Evolutionary conservation across 2,329 filamentous ascomycete genomes (phyloP).

Genomic region (Sclerotinia subarctica): DNA sequence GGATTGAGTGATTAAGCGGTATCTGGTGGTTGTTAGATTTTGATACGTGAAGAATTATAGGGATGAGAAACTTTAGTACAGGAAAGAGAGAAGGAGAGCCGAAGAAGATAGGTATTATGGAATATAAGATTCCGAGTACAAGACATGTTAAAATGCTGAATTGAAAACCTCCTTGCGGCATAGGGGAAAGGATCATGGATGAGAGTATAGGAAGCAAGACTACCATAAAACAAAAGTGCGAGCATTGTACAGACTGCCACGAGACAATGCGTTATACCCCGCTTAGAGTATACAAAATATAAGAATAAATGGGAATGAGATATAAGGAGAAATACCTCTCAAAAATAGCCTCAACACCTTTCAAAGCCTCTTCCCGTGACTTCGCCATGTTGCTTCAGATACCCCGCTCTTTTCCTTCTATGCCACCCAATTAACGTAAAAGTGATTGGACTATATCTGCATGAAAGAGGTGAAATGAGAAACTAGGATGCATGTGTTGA

Average conservation of each 20-base stretch:
- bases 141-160: background rate
- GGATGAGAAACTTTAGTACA: background rate
- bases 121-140: background rate
- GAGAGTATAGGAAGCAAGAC: no score
- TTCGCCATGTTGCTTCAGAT: constrained; percentile 18
- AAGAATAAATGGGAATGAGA: background rate
- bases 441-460: no score
- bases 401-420: background rate
- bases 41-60: background rate
- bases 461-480: background rate
- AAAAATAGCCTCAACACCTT: constrained; percentile 34
- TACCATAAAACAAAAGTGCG: background rate
- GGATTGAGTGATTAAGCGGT: constrained; percentile 28
- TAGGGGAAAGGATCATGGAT: background rate
- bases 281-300: background rate
- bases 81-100: background rate
- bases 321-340: constrained; percentile 27
- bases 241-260: no score
- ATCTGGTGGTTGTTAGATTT: constrained; percentile 25
- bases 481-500: no score
- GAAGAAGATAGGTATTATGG: background rate
- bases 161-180: background rate
- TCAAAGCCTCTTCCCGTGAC: constrained; percentile 30
- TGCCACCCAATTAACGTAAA: background rate
- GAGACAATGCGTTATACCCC: background rate